These are phyloP conservation scores for Talaromyces wortmannii DNA, from an alignment of 495 filamentous ascomycete species.

Conservation along the genomic window DNA sequence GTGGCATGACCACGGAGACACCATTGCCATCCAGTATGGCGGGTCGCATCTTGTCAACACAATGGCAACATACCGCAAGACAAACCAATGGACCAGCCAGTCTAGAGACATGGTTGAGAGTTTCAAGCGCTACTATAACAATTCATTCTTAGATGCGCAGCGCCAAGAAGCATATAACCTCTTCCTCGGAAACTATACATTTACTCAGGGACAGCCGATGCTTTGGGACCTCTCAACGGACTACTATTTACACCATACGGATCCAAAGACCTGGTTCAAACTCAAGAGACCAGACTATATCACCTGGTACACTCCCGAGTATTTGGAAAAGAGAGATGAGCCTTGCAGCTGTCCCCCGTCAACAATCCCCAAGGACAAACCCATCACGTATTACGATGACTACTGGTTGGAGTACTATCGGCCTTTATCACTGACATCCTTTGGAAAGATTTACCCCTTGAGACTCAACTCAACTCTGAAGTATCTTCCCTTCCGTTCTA, in stretches of 20 bases:
- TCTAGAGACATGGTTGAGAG: slow-evolving; percentile 98
- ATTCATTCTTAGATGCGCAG: slow-evolving; percentile 93
- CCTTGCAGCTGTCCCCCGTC: slow-evolving; percentile 29
- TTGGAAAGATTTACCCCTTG: slow-evolving; percentile 82
- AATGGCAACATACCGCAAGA: slow-evolving; percentile 97
- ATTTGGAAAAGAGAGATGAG: slow-evolving; percentile 55
- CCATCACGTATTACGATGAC: slow-evolving; percentile 73
- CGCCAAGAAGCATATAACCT: slow-evolving; percentile 97
- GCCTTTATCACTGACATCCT: slow-evolving; percentile 74
- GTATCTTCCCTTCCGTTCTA: slow-evolving; percentile 68
- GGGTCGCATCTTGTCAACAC: slow-evolving; percentile 97
- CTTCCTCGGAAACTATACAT: slow-evolving; percentile 96
- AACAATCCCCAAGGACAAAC: slow-evolving; percentile 40
- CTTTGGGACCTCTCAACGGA: slow-evolving; percentile 94
- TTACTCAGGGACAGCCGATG: slow-evolving; percentile 85
- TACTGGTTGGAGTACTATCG: slow-evolving; percentile 99
- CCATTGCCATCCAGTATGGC: slow-evolving; percentile 95
- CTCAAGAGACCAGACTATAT: slow-evolving; percentile 66
- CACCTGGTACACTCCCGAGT: slow-evolving; percentile 77
- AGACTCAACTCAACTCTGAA: slow-evolving; percentile 81
- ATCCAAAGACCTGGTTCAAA: slow-evolving; percentile 66
- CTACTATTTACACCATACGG: slow-evolving; percentile 90
- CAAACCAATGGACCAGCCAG: slow-evolving; percentile 97
- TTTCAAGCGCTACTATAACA: slow-evolving; percentile 99
- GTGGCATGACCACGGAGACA: slow-evolving; percentile 93